A percentile compares a stretch with the other conserved stretches of the same genome.
Conservation (phyloP, 1,284 basidiomycete species). For the Xerocomus nothofagi region DNA sequence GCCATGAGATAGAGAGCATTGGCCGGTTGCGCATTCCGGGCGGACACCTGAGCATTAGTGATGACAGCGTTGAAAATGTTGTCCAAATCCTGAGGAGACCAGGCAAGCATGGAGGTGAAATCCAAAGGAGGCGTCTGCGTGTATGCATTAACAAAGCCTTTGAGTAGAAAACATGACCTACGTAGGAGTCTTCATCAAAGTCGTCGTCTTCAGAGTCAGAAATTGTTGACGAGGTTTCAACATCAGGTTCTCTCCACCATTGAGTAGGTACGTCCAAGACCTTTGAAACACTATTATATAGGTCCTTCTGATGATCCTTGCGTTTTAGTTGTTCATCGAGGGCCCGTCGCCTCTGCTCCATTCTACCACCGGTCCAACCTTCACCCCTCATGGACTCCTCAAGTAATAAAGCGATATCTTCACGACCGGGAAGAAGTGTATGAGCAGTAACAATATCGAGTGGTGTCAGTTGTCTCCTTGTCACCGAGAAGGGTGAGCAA, state of each 20-base stretch:
- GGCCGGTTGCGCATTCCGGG: conserved; percentile 76
- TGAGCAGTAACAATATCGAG: conserved; percentile 85
- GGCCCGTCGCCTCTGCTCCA: conserved; percentile 59
- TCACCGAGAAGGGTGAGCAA: conserved; percentile 75
- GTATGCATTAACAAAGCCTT: conserved; percentile 11
- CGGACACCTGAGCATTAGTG: conserved; percentile 63
- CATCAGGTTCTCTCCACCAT: conserved; percentile 62
- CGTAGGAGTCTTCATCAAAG: conserved; percentile 51
- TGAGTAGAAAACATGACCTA: conserved; percentile 38
- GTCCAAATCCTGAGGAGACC: conserved; percentile 76
- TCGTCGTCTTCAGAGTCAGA: conserved; percentile 48
- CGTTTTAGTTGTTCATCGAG: conserved; percentile 60
- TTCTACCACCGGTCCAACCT: conserved; percentile 68
- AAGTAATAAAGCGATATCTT: conserved; percentile 76
- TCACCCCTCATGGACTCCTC: conserved; percentile 80
- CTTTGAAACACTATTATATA: conserved; percentile 56
- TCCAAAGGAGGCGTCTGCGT: conserved; percentile 67
- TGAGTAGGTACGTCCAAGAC: conserved; percentile 53
- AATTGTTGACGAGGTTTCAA: conserved; percentile 38
- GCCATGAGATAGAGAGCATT: conserved; percentile 82
- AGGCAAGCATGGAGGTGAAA: conserved; percentile 87
- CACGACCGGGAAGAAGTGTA: conserved; percentile 73
- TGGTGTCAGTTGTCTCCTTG: conserved; percentile 75
- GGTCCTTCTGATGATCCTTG: conserved; percentile 49
- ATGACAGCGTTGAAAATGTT: conserved; percentile 82